A percentile compares a stretch with the other conserved stretches of the same genome.
Conservation (phyloP, 495 filamentous ascomycete species). For the Aspergillus mulundensis region DNA sequence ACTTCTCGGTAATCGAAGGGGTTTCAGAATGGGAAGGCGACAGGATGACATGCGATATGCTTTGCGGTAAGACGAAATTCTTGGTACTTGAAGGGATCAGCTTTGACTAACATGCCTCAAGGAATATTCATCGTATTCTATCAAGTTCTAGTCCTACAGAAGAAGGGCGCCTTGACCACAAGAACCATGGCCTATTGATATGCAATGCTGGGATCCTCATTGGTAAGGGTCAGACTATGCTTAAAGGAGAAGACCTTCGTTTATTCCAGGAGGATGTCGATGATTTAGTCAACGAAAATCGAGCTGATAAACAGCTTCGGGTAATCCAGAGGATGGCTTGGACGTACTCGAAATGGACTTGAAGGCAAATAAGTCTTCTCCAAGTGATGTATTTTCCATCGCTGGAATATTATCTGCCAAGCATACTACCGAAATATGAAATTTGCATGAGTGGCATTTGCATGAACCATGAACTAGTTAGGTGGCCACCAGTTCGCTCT, state of each 20-base stretch:
- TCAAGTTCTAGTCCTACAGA: slow-evolving; percentile 57
- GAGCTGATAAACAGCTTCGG: slow-evolving; percentile 66
- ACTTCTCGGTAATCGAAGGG: slow-evolving; percentile 61
- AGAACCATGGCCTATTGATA: slow-evolving; percentile 83
- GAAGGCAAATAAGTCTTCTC: slow-evolving; percentile 1
- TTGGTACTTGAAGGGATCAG: background rate
- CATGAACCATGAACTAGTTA: too few species aligned
- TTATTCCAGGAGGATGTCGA: slow-evolving; percentile 84
- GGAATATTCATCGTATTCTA: slow-evolving; percentile 81
- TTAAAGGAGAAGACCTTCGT: slow-evolving; percentile 66
- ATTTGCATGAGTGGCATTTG: too few species aligned
- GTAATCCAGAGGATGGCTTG: slow-evolving; percentile 80
- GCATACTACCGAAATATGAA: too few species aligned
- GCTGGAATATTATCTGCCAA: too few species aligned
- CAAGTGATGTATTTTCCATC: too few species aligned
- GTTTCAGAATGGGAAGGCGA: slow-evolving; percentile 54
- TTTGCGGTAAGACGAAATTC: slow-evolving; percentile 52
- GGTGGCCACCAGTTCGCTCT: too few species aligned
- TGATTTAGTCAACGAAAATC: slow-evolving; percentile 71
- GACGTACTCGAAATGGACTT: slow-evolving; percentile 77
- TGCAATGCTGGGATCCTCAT: slow-evolving; percentile 82
- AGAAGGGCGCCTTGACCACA: slow-evolving; percentile 71
- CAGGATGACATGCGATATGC: slow-evolving; percentile 65
- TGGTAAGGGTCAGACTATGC: slow-evolving; percentile 53
- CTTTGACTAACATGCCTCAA: slow-evolving; percentile 18